Percentiles rank a stretch among this genome's conserved stretches.
These are phyloP conservation scores for Sarocladium oryzae DNA, from an alignment of 2,329 filamentous ascomycete species.

Conservation along the genomic window DNA sequence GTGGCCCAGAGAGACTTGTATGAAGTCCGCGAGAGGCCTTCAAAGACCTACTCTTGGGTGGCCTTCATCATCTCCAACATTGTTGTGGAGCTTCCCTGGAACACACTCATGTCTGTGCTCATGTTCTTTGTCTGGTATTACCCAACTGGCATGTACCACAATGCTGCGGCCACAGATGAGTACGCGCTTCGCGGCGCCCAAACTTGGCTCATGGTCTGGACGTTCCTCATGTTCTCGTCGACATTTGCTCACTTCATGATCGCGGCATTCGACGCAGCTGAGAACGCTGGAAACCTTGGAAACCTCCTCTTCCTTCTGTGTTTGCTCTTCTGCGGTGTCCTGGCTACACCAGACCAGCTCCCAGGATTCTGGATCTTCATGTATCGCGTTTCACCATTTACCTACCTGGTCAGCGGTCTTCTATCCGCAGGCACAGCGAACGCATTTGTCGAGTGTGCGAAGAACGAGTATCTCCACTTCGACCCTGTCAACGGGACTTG, in stretches of 20 bases:
- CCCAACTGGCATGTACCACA: slow-evolving; percentile 68
- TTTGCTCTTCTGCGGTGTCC: slow-evolving; percentile 70
- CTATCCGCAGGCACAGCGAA: slow-evolving; percentile 64
- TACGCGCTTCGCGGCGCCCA: slow-evolving; percentile 63
- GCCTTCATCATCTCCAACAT: slow-evolving; percentile 81
- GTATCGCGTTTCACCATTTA: slow-evolving; percentile 77
- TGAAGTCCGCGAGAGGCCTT: slow-evolving; percentile 77
- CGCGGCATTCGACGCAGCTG: slow-evolving; percentile 68
- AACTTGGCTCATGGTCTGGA: slow-evolving; percentile 56
- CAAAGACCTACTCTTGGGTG: slow-evolving; percentile 79
- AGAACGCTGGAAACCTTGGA: slow-evolving; percentile 69
- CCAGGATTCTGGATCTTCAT: slow-evolving; percentile 79
- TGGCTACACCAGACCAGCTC: slow-evolving; percentile 55
- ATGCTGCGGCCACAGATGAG: slow-evolving; percentile 55
- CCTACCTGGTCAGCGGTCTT: slow-evolving; percentile 73
- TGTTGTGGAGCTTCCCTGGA: slow-evolving; percentile 80
- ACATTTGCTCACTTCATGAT: slow-evolving; percentile 71
- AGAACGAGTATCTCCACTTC: slow-evolving; percentile 54
- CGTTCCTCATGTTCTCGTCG: slow-evolving; percentile 74
- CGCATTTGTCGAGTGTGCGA: slow-evolving; percentile 56
- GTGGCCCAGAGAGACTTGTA: slow-evolving; percentile 76
- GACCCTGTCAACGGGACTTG: slow-evolving; percentile 46
- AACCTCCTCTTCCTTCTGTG: slow-evolving; percentile 68
- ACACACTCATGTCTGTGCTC: slow-evolving; percentile 66
- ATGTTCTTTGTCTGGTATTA: slow-evolving; percentile 84